phyloP scores from a whole-genome alignment of 169 alveolate species.

The Miamiensis avidus region DNA sequence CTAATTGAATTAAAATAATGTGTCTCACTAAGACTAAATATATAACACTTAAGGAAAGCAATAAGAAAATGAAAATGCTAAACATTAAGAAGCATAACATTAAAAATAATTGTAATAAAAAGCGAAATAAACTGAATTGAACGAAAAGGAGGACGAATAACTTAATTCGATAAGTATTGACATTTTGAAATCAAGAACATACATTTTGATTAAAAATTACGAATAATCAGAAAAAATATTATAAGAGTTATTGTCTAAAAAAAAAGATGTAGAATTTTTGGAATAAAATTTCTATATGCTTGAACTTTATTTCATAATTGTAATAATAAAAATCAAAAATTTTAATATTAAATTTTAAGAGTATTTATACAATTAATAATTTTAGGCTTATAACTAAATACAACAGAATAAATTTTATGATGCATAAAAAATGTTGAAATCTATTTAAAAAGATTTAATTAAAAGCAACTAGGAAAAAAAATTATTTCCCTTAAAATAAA shows the following conservation, averaged over 20 bases:
- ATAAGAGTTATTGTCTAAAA: neutral
- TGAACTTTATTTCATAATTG: neutral
- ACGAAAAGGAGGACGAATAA: neutral
- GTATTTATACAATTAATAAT: no score
- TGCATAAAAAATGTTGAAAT: neutral
- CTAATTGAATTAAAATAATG: no score
- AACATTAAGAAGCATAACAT: no score
- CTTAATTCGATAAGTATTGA: neutral
- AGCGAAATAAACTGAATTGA: no score
- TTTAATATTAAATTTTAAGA: no score
- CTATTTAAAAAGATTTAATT: neutral
- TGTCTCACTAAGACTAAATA: no score
- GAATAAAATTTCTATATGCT: no score
- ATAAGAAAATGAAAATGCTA: no score
- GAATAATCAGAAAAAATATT: neutral
- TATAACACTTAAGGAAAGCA: no score
- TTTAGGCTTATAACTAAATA: neutral
- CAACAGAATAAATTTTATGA: neutral
- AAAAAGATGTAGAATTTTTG: neutral
- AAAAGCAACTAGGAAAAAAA: neutral
- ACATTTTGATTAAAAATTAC: neutral
- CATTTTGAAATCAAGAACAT: neutral
- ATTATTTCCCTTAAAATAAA: neutral
- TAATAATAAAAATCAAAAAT: no score
- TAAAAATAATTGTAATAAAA: no score